A percentile compares a stretch with the other conserved stretches of the same genome.
Evolutionary conservation across 1,139 yeast genomes (phyloP).

Genomic region (Blastobotrys niveus): DNA sequence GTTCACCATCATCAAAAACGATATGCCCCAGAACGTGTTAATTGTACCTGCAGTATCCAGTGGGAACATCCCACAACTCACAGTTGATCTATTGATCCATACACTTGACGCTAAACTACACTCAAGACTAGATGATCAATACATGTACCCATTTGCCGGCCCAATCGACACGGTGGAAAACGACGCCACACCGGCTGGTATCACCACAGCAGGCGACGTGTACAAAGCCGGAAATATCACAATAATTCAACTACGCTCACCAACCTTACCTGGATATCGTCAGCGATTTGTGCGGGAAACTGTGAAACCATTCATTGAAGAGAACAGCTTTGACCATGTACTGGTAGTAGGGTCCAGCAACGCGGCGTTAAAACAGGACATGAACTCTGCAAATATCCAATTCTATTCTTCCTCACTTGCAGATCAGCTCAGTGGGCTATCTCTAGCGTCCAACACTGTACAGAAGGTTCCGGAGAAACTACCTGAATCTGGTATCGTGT

Average conservation of each 20-base stretch:
- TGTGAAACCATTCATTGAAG: constrained; percentile 45
- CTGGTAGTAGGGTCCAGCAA: constrained; percentile 68
- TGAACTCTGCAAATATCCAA: constrained; percentile 12
- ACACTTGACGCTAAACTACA: constrained; percentile 49
- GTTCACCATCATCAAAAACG: not conserved
- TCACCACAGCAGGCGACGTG: constrained; percentile 13
- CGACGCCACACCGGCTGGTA: constrained; percentile 56
- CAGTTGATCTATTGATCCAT: constrained; percentile 68
- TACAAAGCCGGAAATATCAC: constrained; percentile 36
- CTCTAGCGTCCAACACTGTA: constrained; percentile 16
- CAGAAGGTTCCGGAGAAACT: constrained; percentile 19
- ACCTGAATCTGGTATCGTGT: constrained; percentile 32
- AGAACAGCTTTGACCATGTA: constrained; percentile 42
- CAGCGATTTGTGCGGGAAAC: constrained; percentile 49
- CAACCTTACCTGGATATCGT: constrained; percentile 63
- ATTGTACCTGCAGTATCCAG: constrained; percentile 75
- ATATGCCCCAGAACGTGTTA: constrained; percentile 12
- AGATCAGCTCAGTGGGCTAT: constrained; percentile 22
- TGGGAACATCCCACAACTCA: constrained; percentile 85
- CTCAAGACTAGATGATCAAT: constrained; percentile 52
- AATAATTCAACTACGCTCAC: constrained; percentile 76
- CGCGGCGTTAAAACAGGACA: constrained; percentile 36
- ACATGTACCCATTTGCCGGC: constrained; percentile 76
- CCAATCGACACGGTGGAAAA: constrained; percentile 48
- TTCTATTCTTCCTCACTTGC: constrained; percentile 19